Percentiles rank a stretch among this genome's conserved stretches.
phyloP scores from a whole-genome alignment of 305 asterid species.

The Solanum hybrid region DNA sequence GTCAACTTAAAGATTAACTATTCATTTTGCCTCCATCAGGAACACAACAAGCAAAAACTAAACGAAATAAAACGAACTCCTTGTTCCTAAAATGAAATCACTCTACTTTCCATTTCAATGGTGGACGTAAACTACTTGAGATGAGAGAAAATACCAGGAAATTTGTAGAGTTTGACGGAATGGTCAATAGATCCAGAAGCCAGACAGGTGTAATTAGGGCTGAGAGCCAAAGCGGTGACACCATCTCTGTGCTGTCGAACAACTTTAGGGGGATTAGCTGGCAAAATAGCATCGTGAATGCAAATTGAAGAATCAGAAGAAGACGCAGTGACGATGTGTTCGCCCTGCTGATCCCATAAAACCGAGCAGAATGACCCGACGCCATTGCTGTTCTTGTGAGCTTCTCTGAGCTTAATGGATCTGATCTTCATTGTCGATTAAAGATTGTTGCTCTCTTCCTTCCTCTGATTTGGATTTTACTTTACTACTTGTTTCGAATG shows the following conservation, averaged over 20 bases:
- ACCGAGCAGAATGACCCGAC: constrained; percentile 50
- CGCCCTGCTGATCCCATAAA: constrained; percentile 57
- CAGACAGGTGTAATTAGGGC: constrained; percentile 80
- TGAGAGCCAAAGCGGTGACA: constrained; percentile 71
- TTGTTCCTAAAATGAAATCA: not conserved
- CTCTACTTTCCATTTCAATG: not conserved
- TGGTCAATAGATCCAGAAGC: constrained; percentile 96
- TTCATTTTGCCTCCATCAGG: not conserved
- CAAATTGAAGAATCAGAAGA: constrained; percentile 71
- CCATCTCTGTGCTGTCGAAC: constrained; percentile 82
- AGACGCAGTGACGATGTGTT: constrained; percentile 73
- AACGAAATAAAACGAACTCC: not conserved
- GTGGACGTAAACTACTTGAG: not conserved
- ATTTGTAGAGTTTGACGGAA: constrained; percentile 92
- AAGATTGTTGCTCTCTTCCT: not conserved
- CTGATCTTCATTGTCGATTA: constrained; percentile 58
- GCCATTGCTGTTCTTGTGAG: constrained; percentile 43
- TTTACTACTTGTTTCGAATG: not conserved
- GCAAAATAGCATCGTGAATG: constrained; percentile 62
- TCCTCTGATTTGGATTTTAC: not conserved
- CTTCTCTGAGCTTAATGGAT: constrained; percentile 81
- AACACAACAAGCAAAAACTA: not conserved
- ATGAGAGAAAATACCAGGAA: constrained; percentile 49
- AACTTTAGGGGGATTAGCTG: constrained; percentile 48
- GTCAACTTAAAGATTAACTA: not conserved